Evolutionary conservation across 148 eudicot species (phyloP), one percentile per base, ranked within the genome.

Genomic region (Rhododendron ferrugineum): DNA sequence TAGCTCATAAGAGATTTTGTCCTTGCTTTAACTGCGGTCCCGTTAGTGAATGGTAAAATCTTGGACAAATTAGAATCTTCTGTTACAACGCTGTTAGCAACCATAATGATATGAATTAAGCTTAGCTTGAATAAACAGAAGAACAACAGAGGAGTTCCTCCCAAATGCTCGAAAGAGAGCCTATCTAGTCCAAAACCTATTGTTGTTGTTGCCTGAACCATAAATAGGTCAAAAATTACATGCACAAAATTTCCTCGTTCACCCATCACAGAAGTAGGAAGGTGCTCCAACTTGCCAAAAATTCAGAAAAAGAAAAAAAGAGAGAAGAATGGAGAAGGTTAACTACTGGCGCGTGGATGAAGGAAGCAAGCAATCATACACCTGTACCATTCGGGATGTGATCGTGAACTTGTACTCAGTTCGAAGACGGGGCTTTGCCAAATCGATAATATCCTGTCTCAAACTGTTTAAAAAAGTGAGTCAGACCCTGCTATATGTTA

Each of bases 361-460:
- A 34, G 98, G 98, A 88, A 95, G 98, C 92, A 97, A 89, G 88
- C 99, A 95, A 62, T 95, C 98, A n/a, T 97, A 97, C 73, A 93
- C 91, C 22, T 94, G 88, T 81, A 90, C 98, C 96, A 97, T 90
- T 30, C 99, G 93, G n/a, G 98, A 93, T 22, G 92, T 92, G 82
- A 95, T 91, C 14, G 84, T 88, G 80, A 97, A 94, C 91, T 95
- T 97, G 85, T 93, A 88, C 37, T 93, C 76, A 62, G 92, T 91
- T 70, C 85, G 91, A 46, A 95, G 92, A 60, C 90, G 89, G 28
- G 99, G 98, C 83, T 93, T 97, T n/a, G 92, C 98, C 86, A 97
- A 85, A 86, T 95, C 96, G 66, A 91, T 84, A 52, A 97, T 95
- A 82, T 97, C 99, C 85, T 93, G 92, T 86, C 94, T 91, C 92